phyloP scores from a whole-genome alignment of 2,329 filamentous ascomycete species.

The Ophiostoma fasciatum region DNA sequence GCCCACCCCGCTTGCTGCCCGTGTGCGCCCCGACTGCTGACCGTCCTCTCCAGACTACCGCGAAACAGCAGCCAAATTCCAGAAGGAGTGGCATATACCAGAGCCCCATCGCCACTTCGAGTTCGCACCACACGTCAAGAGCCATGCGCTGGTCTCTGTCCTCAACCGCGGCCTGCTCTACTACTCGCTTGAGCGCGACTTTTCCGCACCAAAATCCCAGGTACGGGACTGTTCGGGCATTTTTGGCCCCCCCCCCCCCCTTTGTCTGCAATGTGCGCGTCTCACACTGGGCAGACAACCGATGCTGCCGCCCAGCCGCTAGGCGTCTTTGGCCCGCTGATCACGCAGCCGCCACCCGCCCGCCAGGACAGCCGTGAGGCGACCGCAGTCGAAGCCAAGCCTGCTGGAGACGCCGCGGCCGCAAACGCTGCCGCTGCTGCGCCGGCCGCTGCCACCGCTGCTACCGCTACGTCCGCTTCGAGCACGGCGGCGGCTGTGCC shows the following conservation, averaged over 20 bases:
- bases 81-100: slow-evolving; percentile 52
- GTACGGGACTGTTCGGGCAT: no score
- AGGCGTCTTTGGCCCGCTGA: slow-evolving; percentile 43
- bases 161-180: slow-evolving; percentile 50
- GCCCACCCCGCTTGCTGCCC: not conserved
- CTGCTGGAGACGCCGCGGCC: slow-evolving; percentile 2
- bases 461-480: not conserved
- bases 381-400: no score
- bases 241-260: no score
- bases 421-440: not conserved
- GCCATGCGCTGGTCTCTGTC: slow-evolving; percentile 46
- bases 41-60: slow-evolving; percentile 45
- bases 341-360: slow-evolving; percentile 25
- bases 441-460: not conserved
- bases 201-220: slow-evolving; percentile 26
- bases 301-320: no score
- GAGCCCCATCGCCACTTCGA: slow-evolving; percentile 47
- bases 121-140: slow-evolving; percentile 50
- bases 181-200: slow-evolving; percentile 42
- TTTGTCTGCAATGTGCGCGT: no score
- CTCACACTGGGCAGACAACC: no score
- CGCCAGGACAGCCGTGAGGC: slow-evolving; percentile 23
- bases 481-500: not conserved
- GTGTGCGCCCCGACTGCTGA: slow-evolving; percentile 9
- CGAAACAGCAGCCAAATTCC: slow-evolving; percentile 52